Conservation (phyloP, 2,329 filamentous ascomycete species). For the Penicillium janthinellum region DNA sequence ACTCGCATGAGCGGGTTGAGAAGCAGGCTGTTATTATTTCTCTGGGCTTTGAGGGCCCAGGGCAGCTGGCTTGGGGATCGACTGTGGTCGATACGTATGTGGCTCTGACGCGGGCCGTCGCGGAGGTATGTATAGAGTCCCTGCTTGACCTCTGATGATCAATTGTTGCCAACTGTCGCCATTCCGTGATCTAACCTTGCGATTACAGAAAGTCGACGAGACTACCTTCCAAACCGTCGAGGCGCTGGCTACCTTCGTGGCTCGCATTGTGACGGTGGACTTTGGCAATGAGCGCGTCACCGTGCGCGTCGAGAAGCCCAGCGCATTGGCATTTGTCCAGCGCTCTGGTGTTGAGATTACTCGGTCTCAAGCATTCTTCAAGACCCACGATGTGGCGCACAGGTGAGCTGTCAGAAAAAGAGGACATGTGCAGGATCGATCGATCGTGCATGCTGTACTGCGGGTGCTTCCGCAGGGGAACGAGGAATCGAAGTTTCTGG, state of each 20-base stretch:
- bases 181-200: not conserved
- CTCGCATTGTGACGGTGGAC: slow-evolving; percentile 48
- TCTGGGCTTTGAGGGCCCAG: slow-evolving; percentile 40
- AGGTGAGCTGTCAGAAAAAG: slow-evolving; percentile 16
- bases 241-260: slow-evolving; percentile 52
- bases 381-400: slow-evolving; percentile 21
- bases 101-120: slow-evolving; percentile 41
- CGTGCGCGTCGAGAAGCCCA: slow-evolving; percentile 53
- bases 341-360: slow-evolving; percentile 53
- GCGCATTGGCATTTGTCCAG: slow-evolving; percentile 53
- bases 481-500: not conserved
- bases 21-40: slow-evolving; percentile 52
- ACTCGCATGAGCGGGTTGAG: slow-evolving; percentile 54
- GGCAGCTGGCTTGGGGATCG: slow-evolving; percentile 35
- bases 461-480: not conserved
- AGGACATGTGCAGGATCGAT: not conserved
- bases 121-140: slow-evolving; percentile 35
- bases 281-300: slow-evolving; percentile 51
- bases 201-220: slow-evolving; percentile 46
- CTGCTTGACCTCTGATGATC: not conserved
- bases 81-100: slow-evolving; percentile 43
- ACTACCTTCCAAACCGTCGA: slow-evolving; percentile 55
- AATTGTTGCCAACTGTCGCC: not conserved
- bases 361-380: slow-evolving; percentile 49
- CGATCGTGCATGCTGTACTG: slow-evolving; percentile 1